phyloP scores from a whole-genome alignment of 192 early-diverging fungal species.

The Umbelopsis sp. region DNA sequence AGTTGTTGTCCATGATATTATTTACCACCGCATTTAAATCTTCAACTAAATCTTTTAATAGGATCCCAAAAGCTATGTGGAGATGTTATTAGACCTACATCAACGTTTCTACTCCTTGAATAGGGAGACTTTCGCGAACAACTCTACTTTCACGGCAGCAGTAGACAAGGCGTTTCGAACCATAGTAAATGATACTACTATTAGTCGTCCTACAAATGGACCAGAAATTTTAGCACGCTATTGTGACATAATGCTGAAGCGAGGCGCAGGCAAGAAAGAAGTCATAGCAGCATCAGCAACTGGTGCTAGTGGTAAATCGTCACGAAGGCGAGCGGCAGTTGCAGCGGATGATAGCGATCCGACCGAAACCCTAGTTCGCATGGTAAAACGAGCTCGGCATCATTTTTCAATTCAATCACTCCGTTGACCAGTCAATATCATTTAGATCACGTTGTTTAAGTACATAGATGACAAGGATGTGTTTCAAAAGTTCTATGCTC shows the following conservation, averaged over 20 bases:
- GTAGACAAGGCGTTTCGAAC: constrained; percentile 82
- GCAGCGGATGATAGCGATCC: not conserved
- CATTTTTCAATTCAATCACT: not conserved
- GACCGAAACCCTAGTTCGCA: constrained; percentile 29
- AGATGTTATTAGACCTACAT: constrained; percentile 66
- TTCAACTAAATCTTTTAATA: constrained; percentile 27
- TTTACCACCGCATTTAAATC: not conserved
- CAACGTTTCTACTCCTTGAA: constrained; percentile 62
- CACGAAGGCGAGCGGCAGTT: not conserved
- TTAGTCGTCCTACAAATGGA: constrained; percentile 53
- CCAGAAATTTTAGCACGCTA: constrained; percentile 85
- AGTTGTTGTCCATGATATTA: not conserved
- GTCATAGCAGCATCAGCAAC: not conserved
- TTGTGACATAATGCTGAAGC: constrained; percentile 75
- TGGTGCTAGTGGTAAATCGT: not conserved
- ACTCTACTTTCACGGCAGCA: constrained; percentile 72
- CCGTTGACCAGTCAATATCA: not conserved
- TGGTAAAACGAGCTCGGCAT: not conserved
- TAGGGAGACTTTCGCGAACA: constrained; percentile 62
- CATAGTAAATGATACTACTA: constrained; percentile 64
- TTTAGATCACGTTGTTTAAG: constrained; percentile 73
- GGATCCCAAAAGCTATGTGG: constrained; percentile 78
- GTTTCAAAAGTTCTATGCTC: constrained; percentile 90
- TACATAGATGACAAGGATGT: constrained; percentile 92
- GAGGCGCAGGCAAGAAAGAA: constrained; percentile 40